Percentiles rank a stretch among this genome's conserved stretches.
Evolutionary conservation across 1,139 yeast genomes (phyloP).

Genomic region (Yamadazyma membranifaciens): DNA sequence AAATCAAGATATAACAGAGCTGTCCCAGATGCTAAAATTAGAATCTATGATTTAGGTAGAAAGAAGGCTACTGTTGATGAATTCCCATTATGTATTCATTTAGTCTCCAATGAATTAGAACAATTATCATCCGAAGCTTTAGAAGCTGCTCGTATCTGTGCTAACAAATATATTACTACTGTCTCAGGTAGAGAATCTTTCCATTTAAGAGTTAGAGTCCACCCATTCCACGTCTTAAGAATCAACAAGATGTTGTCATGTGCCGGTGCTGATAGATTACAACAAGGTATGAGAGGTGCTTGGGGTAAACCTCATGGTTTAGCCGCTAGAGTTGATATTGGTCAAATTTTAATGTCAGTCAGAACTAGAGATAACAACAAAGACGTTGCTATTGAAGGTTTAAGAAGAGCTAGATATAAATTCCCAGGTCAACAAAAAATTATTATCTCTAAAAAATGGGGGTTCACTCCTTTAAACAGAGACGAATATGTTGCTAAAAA

Average conservation of each 20-base stretch:
- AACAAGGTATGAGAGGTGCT: constrained; percentile 99
- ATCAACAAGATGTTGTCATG: constrained; percentile 99
- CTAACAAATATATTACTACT: constrained; percentile 98
- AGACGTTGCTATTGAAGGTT: constrained; percentile 97
- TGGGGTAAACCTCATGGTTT: constrained; percentile 99
- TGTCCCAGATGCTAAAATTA: constrained; percentile 99
- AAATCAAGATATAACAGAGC: constrained; percentile 99
- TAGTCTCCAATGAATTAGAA: constrained; percentile 98
- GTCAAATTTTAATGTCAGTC: constrained; percentile 97
- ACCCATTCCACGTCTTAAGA: constrained; percentile 99
- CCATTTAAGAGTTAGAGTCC: constrained; percentile 99
- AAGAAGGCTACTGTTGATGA: constrained; percentile 99
- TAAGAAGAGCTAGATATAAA: constrained; percentile 99
- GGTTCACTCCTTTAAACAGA: constrained; percentile 99
- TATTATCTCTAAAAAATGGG: constrained; percentile 99
- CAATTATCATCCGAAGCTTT: constrained; percentile 99
- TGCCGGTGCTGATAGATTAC: constrained; percentile 99
- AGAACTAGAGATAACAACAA: constrained; percentile 98
- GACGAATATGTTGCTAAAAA: constrained; percentile 92
- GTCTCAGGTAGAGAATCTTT: constrained; percentile 98
- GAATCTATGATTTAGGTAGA: constrained; percentile 99
- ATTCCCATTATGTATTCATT: constrained; percentile 99
- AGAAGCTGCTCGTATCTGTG: constrained; percentile 99
- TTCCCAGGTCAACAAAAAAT: constrained; percentile 99
- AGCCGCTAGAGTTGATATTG: constrained; percentile 99